Evolutionary conservation across 1,139 yeast genomes (phyloP).

Genomic region (Ogataea hybrid): DNA sequence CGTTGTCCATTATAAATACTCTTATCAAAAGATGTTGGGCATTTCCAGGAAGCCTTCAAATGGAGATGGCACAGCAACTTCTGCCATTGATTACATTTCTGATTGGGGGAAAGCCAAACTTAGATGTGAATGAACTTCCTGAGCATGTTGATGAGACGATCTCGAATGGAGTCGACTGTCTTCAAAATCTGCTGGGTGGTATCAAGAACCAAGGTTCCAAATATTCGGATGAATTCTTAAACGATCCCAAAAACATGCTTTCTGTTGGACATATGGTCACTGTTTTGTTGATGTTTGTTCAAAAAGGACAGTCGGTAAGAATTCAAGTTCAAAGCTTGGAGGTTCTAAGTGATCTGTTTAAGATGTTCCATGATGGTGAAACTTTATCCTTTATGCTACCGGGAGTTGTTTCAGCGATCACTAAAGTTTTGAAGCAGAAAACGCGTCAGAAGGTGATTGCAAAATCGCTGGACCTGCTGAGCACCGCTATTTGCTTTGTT

Average conservation of each 20-base stretch:
- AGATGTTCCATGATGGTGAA: constrained; percentile 46
- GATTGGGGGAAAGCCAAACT: constrained; percentile 41
- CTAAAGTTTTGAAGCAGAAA: constrained; percentile 38
- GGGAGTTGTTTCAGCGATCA: constrained; percentile 50
- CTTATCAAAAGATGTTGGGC: constrained; percentile 50
- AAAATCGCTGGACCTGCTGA: constrained; percentile 34
- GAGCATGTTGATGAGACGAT: constrained; percentile 39
- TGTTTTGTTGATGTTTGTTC: constrained; percentile 39
- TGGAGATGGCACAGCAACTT: constrained; percentile 46
- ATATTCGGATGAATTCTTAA: constrained; percentile 33
- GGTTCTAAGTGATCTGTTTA: constrained; percentile 37
- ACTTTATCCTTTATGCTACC: constrained; percentile 53
- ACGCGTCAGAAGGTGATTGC: constrained; percentile 43
- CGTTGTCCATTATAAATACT: constrained; percentile 40
- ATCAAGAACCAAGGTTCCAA: constrained; percentile 30
- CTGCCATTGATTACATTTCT: constrained; percentile 47
- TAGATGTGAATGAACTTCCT: constrained; percentile 9
- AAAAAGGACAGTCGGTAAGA: constrained; percentile 28
- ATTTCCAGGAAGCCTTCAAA: constrained; percentile 35
- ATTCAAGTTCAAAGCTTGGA: constrained; percentile 38
- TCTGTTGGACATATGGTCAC: constrained; percentile 47
- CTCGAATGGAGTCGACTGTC: constrained; percentile 40
- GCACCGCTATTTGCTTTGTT: constrained; percentile 34
- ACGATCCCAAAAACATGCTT: constrained; percentile 38
- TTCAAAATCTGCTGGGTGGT: constrained; percentile 33